These are phyloP conservation scores for Cercospora nicotianae DNA, from an alignment of 2,329 filamentous ascomycete genomes.

Conservation along the genomic window DNA sequence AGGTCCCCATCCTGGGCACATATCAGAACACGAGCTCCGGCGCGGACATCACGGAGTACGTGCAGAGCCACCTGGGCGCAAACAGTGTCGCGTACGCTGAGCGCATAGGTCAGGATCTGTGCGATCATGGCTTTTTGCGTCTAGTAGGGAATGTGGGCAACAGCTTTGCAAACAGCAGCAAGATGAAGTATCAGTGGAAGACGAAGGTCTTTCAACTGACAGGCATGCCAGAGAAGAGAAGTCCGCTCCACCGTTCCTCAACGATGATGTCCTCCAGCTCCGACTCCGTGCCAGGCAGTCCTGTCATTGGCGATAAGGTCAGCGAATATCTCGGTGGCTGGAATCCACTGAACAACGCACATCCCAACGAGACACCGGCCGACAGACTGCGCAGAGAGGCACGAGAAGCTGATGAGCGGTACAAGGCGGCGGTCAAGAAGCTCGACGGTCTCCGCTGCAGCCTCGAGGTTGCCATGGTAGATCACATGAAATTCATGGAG, in stretches of 20 bases:
- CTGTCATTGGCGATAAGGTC: constrained; percentile 67
- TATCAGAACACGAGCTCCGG: constrained; percentile 92
- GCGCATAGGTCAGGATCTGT: constrained; percentile 89
- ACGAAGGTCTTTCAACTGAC: constrained; percentile 85
- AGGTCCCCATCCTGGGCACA: constrained; percentile 91
- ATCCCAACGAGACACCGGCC: constrained; percentile 89
- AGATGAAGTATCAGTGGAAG: constrained; percentile 97
- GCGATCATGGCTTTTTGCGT: constrained; percentile 80
- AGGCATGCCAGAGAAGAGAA: constrained; percentile 84
- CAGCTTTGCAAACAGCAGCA: constrained; percentile 95
- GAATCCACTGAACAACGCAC: constrained; percentile 85
- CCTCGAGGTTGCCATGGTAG: constrained; percentile 90
- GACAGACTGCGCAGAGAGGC: constrained; percentile 88
- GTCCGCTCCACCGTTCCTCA: constrained; percentile 67
- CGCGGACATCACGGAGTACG: constrained; percentile 91
- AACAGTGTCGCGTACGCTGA: constrained; percentile 88
- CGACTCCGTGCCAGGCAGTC: constrained; percentile 61
- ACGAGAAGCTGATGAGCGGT: constrained; percentile 85
- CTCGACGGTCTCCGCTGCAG: constrained; percentile 89
- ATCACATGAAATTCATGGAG: constrained; percentile 93
- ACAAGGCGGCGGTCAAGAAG: constrained; percentile 81
- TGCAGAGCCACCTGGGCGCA: constrained; percentile 83
- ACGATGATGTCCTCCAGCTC: constrained; percentile 60
- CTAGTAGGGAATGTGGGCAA: constrained; percentile 92
- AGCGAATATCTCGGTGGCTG: constrained; percentile 88